A percentile compares a stretch with the other conserved stretches of the same genome.
Evolutionary conservation across 805 yeast genomes (phyloP).

Genomic region (Pichia rugopelliculosa): DNA sequence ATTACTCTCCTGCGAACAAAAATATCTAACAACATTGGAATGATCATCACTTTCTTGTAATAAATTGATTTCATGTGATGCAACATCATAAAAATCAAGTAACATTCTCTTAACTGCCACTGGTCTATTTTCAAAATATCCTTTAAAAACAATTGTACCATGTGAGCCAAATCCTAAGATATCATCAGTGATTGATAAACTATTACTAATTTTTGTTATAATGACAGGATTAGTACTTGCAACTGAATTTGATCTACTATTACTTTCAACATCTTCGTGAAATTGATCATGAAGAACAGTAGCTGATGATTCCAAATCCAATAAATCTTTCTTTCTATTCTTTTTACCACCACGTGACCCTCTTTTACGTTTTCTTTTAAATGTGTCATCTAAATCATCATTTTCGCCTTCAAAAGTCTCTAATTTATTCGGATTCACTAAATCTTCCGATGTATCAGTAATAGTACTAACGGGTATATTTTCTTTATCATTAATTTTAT

Average conservation of each 20-base stretch:
- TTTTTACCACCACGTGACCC: constrained; percentile 82
- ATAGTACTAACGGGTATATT: background rate
- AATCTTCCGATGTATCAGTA: constrained; percentile 1
- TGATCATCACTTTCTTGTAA: constrained; percentile 94
- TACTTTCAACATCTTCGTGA: background rate
- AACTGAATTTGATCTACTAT: background rate
- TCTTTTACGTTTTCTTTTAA: constrained; percentile 58
- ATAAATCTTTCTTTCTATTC: constrained; percentile 31
- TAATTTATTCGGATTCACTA: background rate
- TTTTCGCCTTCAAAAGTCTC: background rate
- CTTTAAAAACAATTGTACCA: constrained; percentile 91
- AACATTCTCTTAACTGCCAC: constrained; percentile 95
- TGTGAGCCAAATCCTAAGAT: constrained; percentile 94
- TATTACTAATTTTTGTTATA: constrained; percentile 25
- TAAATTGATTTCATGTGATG: constrained; percentile 81
- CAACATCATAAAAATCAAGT: constrained; percentile 87
- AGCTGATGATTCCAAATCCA: constrained; percentile 6
- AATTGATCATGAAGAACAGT: background rate
- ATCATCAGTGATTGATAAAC: constrained; percentile 57
- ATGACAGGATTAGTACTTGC: background rate
- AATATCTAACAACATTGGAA: constrained; percentile 89
- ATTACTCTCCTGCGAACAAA: constrained; percentile 86
- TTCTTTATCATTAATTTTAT: background rate
- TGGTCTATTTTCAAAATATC: constrained; percentile 83
- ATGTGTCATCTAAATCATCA: constrained; percentile 5